Evolutionary conservation across 495 filamentous ascomycete genomes (phyloP).

Genomic region (Cryomyces minteri): DNA sequence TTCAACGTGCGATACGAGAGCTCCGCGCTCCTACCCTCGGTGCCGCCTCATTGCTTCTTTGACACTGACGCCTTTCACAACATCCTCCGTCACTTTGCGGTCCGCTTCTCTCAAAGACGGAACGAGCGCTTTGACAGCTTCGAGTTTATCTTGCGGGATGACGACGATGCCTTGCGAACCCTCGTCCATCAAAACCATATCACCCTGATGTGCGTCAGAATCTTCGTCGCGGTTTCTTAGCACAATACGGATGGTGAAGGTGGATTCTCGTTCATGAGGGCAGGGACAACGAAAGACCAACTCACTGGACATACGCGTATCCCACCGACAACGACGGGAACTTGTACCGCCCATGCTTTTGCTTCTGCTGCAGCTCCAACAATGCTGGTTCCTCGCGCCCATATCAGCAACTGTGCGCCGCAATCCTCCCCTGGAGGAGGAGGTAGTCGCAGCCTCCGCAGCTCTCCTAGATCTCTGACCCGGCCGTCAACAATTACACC

Average conservation of each 20-base stretch:
- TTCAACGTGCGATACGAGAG: constrained; percentile 7
- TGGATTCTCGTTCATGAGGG: too few species aligned
- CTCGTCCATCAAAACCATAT: constrained; percentile 44
- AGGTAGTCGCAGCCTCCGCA: constrained; percentile 17
- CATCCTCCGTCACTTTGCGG: constrained; percentile 39
- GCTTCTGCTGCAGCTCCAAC: constrained; percentile 42
- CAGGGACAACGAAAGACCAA: too few species aligned
- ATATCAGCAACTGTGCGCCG: constrained; percentile 22
- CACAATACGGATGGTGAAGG: too few species aligned
- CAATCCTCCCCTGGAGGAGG: not conserved
- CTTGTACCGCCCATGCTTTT: constrained; percentile 34
- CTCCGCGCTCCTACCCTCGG: constrained; percentile 18
- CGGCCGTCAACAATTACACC: constrained; percentile 40
- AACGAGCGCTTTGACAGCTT: constrained; percentile 21
- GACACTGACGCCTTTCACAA: constrained; percentile 34
- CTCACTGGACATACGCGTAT: constrained; percentile 20
- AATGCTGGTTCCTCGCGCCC: constrained; percentile 35
- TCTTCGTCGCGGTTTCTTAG: too few species aligned
- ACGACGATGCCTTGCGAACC: constrained; percentile 37
- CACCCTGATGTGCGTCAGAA: constrained; percentile 23
- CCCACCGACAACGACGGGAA: constrained; percentile 29
- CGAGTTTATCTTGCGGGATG: constrained; percentile 30
- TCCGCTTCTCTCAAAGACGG: constrained; percentile 39
- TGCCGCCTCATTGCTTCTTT: constrained; percentile 35
- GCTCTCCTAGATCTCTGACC: constrained; percentile 39